A percentile compares a stretch with the other conserved stretches of the same genome.
Conservation (phyloP, 169 alveolate genomes). For the Plasmodium adleri region DNA sequence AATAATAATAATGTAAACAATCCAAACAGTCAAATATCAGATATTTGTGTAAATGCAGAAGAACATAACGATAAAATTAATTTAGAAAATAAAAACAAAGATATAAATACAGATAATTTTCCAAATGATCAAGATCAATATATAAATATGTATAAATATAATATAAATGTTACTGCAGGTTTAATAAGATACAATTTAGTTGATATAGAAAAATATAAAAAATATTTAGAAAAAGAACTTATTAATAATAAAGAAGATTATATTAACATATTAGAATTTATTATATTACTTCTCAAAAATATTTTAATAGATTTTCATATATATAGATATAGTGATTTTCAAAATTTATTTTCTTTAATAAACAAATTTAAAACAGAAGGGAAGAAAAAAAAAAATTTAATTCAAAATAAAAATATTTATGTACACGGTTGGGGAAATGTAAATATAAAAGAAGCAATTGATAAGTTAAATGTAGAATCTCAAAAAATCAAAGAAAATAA, state of each 20-base stretch:
- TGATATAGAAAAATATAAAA: slow-evolving; percentile 58
- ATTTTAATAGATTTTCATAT: slow-evolving; percentile 71
- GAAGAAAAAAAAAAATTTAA: slow-evolving; percentile 18
- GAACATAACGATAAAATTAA: neutral
- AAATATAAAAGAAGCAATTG: slow-evolving; percentile 30
- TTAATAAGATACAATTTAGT: slow-evolving; percentile 60
- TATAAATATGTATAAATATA: slow-evolving; percentile 17
- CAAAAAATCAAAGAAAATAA: slow-evolving; percentile 29
- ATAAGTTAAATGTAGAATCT: slow-evolving; percentile 38
- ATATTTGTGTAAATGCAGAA: neutral
- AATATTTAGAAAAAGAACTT: slow-evolving; percentile 33
- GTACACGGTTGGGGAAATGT: slow-evolving; percentile 13
- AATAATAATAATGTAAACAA: neutral
- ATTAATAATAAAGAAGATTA: neutral
- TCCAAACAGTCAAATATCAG: neutral
- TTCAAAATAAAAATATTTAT: slow-evolving; percentile 12
- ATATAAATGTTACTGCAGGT: slow-evolving; percentile 60
- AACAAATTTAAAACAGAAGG: slow-evolving; percentile 1
- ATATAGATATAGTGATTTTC: slow-evolving; percentile 61
- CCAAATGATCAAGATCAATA: neutral
- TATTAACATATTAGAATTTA: slow-evolving; percentile 15
- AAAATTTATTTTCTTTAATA: slow-evolving; percentile 43
- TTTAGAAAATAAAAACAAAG: slow-evolving; percentile 5
- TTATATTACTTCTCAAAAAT: slow-evolving; percentile 19
- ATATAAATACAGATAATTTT: neutral